phyloP scores from a whole-genome alignment of 306 rosid species.

The Cercis canadensis region DNA sequence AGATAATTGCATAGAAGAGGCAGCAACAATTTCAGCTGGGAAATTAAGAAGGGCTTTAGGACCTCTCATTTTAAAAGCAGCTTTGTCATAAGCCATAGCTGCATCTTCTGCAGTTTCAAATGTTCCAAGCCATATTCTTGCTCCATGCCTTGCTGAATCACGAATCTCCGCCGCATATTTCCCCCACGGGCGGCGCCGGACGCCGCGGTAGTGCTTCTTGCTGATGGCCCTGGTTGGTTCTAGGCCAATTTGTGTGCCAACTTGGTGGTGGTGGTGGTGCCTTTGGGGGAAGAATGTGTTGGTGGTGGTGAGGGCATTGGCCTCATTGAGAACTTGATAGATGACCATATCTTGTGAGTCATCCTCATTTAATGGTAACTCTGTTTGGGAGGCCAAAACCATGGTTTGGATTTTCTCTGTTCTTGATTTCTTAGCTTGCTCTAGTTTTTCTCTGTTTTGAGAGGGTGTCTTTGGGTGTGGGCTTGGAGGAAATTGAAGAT shows the following conservation, averaged over 20 bases:
- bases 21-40: conserved; percentile 63
- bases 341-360: conserved; percentile 92
- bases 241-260: conserved; percentile 27
- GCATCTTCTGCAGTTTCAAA: conserved; percentile 90
- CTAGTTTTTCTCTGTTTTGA: neutral
- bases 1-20: conserved; percentile 36
- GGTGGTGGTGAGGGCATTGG: conserved; percentile 40
- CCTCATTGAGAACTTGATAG: conserved; percentile 77
- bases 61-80: conserved; percentile 85
- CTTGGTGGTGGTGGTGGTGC: conserved; percentile 23
- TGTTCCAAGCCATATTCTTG: conserved; percentile 87
- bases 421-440: neutral
- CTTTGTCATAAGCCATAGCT: conserved; percentile 86
- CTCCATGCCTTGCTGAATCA: conserved; percentile 72
- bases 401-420: conserved; percentile 19
- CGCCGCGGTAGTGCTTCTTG: conserved; percentile 90
- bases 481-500: conserved; percentile 29
- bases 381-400: conserved; percentile 61
- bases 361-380: conserved; percentile 81
- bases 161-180: conserved; percentile 94
- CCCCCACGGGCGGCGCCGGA: conserved; percentile 89
- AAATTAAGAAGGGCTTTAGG: conserved; percentile 81
- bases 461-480: neutral
- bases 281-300: conserved; percentile 36
- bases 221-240: conserved; percentile 44